Conservation (phyloP, 441 rosid species). For the Arabidopsis hybrid region DNA sequence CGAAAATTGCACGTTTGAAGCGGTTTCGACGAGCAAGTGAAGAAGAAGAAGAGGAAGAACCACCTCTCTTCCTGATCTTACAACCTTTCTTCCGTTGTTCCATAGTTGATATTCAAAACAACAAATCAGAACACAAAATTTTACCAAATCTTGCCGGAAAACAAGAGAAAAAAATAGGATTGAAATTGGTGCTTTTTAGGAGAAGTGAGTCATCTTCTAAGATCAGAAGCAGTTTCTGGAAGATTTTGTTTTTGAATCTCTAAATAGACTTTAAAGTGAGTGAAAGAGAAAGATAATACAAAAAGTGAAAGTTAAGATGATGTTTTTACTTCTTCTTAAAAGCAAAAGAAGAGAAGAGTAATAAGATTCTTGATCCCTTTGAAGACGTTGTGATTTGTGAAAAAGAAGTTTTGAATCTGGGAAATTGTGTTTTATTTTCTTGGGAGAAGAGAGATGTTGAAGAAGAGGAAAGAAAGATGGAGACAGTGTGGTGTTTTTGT, state of each 20-base stretch:
- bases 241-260: slow-evolving; percentile 37
- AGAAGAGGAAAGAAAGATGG: slow-evolving; percentile 25
- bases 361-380: slow-evolving; percentile 14
- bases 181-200: slow-evolving; percentile 14
- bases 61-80: slow-evolving; percentile 86
- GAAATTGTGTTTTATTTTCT: slow-evolving; percentile 38
- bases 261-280: slow-evolving; percentile 40
- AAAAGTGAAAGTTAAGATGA: slow-evolving; percentile 40
- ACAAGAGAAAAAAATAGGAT: neutral
- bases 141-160: neutral
- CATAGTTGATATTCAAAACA: slow-evolving; percentile 21
- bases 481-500: slow-evolving; percentile 31
- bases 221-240: slow-evolving; percentile 34
- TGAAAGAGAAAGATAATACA: slow-evolving; percentile 27
- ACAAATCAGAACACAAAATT: neutral
- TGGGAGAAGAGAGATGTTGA: slow-evolving; percentile 37
- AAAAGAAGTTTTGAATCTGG: slow-evolving; percentile 43
- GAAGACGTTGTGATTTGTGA: slow-evolving; percentile 26
- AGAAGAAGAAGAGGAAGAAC: slow-evolving; percentile 89
- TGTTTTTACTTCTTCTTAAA: slow-evolving; percentile 2
- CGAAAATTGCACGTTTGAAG: slow-evolving; percentile 78
- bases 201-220: slow-evolving; percentile 19
- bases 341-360: neutral
- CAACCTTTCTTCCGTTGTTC: slow-evolving; percentile 52
- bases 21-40: slow-evolving; percentile 69